Evolutionary conservation across 306 rosid genomes (phyloP).

Genomic region (Sophora flavescens): DNA sequence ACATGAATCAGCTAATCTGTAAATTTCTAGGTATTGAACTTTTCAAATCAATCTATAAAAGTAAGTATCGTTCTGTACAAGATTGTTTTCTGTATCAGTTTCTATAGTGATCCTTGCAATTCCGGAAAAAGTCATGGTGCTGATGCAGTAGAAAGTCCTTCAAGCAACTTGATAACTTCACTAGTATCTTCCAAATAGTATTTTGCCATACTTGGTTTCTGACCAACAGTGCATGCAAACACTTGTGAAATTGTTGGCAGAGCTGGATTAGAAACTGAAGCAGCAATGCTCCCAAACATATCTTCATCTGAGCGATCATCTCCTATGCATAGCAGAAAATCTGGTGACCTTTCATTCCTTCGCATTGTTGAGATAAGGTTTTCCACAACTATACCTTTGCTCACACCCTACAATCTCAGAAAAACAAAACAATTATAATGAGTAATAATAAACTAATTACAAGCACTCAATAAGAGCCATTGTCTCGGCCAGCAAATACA

Average conservation of each 20-base stretch:
- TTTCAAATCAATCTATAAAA: constrained; percentile 45
- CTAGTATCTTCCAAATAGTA: constrained; percentile 72
- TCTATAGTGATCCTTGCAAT: constrained; percentile 46
- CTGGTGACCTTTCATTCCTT: constrained; percentile 59
- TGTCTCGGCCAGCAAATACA: neutral
- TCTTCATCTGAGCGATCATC: constrained; percentile 83
- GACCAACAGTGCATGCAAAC: constrained; percentile 77
- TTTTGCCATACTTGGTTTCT: constrained; percentile 79
- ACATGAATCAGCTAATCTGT: constrained; percentile 55
- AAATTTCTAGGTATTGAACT: constrained; percentile 51
- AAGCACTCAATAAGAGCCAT: neutral
- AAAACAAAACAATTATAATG: neutral
- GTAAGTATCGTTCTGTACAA: constrained; percentile 57
- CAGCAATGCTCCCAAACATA: constrained; percentile 68
- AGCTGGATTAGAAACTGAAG: constrained; percentile 48
- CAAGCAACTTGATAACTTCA: constrained; percentile 66
- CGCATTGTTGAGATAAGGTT: constrained; percentile 63
- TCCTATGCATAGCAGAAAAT: constrained; percentile 77
- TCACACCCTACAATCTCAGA: constrained; percentile 67
- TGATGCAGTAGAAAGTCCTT: constrained; percentile 58
- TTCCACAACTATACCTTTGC: constrained; percentile 75
- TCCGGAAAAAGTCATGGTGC: constrained; percentile 22
- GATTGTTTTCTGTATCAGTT: constrained; percentile 42
- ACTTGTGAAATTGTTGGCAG: constrained; percentile 53
- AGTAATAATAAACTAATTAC: constrained; percentile 5